These are phyloP conservation scores for Ceraceosorus guamensis DNA, from an alignment of 1,284 basidiomycete species.

Conservation along the genomic window DNA sequence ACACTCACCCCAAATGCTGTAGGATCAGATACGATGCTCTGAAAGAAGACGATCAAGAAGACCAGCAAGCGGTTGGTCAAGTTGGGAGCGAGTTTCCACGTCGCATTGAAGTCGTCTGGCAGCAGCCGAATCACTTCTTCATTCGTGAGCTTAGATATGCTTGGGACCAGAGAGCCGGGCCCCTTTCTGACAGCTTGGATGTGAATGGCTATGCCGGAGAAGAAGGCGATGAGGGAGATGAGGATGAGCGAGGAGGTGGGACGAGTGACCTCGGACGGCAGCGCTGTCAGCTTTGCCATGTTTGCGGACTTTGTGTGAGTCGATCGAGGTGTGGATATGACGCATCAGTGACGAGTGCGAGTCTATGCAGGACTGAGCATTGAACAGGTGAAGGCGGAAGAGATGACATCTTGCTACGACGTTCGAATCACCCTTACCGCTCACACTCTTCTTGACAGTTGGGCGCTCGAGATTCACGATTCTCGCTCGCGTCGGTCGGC, in stretches of 20 bases:
- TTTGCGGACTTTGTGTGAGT: no score
- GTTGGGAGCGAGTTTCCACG: background rate
- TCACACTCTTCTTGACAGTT: no score
- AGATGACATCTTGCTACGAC: no score
- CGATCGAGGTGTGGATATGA: no score
- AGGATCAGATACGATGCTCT: background rate
- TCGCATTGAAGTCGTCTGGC: background rate
- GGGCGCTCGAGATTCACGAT: no score
- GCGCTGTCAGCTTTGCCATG: background rate
- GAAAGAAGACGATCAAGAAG: background rate
- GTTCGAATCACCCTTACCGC: no score
- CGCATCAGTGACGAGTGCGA: no score
- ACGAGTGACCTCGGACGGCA: background rate
- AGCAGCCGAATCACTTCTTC: background rate
- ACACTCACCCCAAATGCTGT: background rate
- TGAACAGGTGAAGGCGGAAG: no score
- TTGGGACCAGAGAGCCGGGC: background rate
- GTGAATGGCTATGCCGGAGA: background rate
- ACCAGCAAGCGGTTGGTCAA: background rate
- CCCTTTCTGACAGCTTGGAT: background rate
- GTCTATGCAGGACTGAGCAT: no score
- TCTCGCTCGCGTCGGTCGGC: no score
- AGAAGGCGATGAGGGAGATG: background rate
- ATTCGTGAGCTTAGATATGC: background rate
- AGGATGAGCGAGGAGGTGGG: background rate